Base-by-base conservation (phyloP, 805 yeast genomes). In the Saccharomycopsis fibuligera region DNA sequence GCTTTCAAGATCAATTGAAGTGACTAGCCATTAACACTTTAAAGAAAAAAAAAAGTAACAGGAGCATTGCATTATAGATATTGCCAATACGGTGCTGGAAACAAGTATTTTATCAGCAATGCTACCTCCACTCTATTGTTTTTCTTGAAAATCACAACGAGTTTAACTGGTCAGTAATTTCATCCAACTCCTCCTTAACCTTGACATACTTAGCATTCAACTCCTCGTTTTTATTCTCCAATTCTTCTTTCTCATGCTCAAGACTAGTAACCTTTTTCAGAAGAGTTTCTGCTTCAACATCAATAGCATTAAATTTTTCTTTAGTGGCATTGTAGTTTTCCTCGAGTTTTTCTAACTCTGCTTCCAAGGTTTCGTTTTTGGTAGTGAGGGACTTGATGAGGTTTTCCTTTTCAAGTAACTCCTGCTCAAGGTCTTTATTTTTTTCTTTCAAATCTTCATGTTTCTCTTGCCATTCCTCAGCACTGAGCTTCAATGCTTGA, bases 401-500 rank as follows among this genome's bases (percentile, higher is more conserved):
- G 66, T 78, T 75, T 61, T 78, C 83, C 65, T 78, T 78, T 54
- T 78, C 83, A 57, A 78, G 64, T 57, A 72, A 68, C 61, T 77
- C 80, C 64, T 78, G 84, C 62, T 78, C 83, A 67, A 78, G 68
- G 58, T 73, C 78, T 69, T 78, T 78, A 63, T 78, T 73, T 60
- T 74, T 73, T 53, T 69, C 75, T 40, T 74, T 59, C 56, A 75
- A 68, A 51, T 74, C 80, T 60, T 78, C 83, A 37, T 81, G 74
- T 66, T 78, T 78, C 62, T 77, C 82, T 67, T 78, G 83, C 84
- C 84, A 78, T 59, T 73, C 70, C 67, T 78, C 84, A 57, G 81
- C 79, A 58, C 78, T 83, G 61, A 76, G 69, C 72, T 78, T 78
- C 61, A 78, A 70, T 68, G 74, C 77, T 17, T 41, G 47, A 36